Conservation (phyloP, 2,329 filamentous ascomycete species). For the Aureobasidium sp. region DNA sequence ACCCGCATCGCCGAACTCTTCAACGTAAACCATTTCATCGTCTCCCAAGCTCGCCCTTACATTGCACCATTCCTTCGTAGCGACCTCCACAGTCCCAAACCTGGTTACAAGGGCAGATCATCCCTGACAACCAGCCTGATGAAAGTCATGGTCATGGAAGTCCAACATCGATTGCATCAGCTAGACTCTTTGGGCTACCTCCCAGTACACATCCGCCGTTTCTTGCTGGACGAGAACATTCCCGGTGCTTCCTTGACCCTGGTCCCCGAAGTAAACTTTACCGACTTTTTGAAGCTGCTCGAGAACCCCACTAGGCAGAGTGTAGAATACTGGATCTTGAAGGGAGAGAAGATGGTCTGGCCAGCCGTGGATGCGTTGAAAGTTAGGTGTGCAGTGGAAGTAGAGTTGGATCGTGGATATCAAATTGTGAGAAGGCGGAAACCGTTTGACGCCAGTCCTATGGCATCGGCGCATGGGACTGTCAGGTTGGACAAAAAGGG, state of each 20-base stretch:
- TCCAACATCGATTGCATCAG: slow-evolving; percentile 74
- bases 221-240: slow-evolving; percentile 68
- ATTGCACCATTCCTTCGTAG: slow-evolving; percentile 77
- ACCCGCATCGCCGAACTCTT: slow-evolving; percentile 73
- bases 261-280: slow-evolving; percentile 67
- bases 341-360: slow-evolving; percentile 86
- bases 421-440: slow-evolving; percentile 61
- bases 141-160: slow-evolving; percentile 60
- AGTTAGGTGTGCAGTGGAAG: slow-evolving; percentile 76
- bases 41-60: slow-evolving; percentile 87
- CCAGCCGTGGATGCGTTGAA: slow-evolving; percentile 76
- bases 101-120: slow-evolving; percentile 53
- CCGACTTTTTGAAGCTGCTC: slow-evolving; percentile 72
- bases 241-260: slow-evolving; percentile 60
- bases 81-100: slow-evolving; percentile 67
- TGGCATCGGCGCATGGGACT: not conserved
- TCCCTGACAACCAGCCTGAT: slow-evolving; percentile 38
- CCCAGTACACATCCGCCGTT: slow-evolving; percentile 61
- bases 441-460: slow-evolving; percentile 34
- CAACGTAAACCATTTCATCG: slow-evolving; percentile 92
- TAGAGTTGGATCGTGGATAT: slow-evolving; percentile 80
- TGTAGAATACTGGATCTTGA: slow-evolving; percentile 76
- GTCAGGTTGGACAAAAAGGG: slow-evolving; percentile 8
- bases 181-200: slow-evolving; percentile 71
- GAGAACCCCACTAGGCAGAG: slow-evolving; percentile 71